A percentile compares a stretch with the other conserved stretches of the same genome.
Evolutionary conservation across 2,329 filamentous ascomycete genomes (phyloP).

Genomic region (Ploettnerulaceae sp.): DNA sequence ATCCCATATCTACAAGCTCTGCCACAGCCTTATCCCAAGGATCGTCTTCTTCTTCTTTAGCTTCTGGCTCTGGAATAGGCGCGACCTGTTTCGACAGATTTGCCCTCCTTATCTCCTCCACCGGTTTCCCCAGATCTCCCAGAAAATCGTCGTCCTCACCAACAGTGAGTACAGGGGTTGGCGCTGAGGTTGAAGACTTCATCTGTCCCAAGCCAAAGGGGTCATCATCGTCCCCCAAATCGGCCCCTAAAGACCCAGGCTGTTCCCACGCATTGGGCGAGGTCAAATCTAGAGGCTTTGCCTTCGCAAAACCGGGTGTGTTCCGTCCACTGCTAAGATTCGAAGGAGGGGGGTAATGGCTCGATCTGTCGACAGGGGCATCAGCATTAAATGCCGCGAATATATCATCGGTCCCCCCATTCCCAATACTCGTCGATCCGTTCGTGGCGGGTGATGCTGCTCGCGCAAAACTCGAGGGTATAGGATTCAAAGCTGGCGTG

Average conservation of each 20-base stretch:
- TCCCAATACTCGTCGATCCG: constrained; percentile 8
- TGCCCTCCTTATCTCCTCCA: constrained; percentile 55
- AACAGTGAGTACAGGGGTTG: constrained; percentile 24
- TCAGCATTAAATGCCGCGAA: constrained; percentile 64
- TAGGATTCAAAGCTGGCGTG: constrained; percentile 39
- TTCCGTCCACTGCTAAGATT: constrained; percentile 34
- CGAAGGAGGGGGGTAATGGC: constrained; percentile 55
- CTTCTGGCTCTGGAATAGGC: constrained; percentile 12
- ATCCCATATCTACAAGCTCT: constrained; percentile 92
- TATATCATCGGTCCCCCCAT: constrained; percentile 53
- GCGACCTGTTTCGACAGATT: constrained; percentile 30
- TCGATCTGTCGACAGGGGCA: constrained; percentile 63
- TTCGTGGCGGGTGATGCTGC: constrained; percentile 31
- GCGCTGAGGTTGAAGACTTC: constrained; percentile 31
- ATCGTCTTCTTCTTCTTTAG: constrained; percentile 42
- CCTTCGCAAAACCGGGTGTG: constrained; percentile 40
- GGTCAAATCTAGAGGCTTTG: constrained; percentile 45
- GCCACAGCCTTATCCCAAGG: constrained; percentile 75
- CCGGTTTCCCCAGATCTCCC: constrained; percentile 59
- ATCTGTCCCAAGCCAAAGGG: constrained; percentile 76
- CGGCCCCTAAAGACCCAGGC: constrained; percentile 26
- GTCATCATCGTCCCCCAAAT: constrained; percentile 65
- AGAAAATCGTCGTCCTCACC: constrained; percentile 62
- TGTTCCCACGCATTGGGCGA: constrained; percentile 51
- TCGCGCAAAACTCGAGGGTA: constrained; percentile 28